Percentiles rank a stretch among this genome's conserved stretches.
These are phyloP conservation scores for Xanthoconium purpureum DNA, from an alignment of 768 basidiomycete genomes.

Conservation along the genomic window DNA sequence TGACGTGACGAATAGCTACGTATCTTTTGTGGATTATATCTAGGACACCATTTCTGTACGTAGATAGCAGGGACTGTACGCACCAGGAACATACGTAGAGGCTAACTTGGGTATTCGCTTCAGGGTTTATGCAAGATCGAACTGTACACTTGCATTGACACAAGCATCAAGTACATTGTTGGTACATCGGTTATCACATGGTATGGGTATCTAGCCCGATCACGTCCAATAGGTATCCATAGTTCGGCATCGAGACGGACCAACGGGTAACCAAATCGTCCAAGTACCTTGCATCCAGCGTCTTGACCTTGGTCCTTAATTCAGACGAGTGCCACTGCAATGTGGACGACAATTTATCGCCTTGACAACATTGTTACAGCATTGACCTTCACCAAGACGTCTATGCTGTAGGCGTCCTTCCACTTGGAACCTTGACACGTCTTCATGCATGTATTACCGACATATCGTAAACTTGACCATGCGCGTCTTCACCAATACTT, in stretches of 20 bases:
- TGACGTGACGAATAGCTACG: neutral
- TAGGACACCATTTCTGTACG: neutral
- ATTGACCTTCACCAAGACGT: conserved; percentile 17
- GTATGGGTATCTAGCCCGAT: neutral
- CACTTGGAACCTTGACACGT: conserved; percentile 21
- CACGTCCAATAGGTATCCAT: conserved; percentile 6
- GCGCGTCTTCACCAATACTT: conserved; percentile 36
- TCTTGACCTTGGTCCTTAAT: conserved; percentile 22
- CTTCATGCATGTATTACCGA: conserved; percentile 39
- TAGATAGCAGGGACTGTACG: neutral
- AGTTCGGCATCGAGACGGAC: neutral
- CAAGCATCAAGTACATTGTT: neutral
- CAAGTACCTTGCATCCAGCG: neutral
- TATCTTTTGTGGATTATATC: conserved; percentile 1
- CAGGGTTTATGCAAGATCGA: neutral
- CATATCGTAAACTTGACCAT: conserved; percentile 37
- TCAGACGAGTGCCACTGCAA: conserved; percentile 13
- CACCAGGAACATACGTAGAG: neutral
- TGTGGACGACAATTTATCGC: conserved; percentile 6
- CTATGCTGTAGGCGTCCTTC: conserved; percentile 12
- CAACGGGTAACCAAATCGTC: neutral
- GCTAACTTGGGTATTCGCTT: too few relatives aligned
- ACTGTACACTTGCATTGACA: neutral
- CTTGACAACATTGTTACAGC: neutral
- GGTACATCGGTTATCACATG: too few relatives aligned